phyloP scores from a whole-genome alignment of 2,329 filamentous ascomycete genomes.

The Xylaria sp. region DNA sequence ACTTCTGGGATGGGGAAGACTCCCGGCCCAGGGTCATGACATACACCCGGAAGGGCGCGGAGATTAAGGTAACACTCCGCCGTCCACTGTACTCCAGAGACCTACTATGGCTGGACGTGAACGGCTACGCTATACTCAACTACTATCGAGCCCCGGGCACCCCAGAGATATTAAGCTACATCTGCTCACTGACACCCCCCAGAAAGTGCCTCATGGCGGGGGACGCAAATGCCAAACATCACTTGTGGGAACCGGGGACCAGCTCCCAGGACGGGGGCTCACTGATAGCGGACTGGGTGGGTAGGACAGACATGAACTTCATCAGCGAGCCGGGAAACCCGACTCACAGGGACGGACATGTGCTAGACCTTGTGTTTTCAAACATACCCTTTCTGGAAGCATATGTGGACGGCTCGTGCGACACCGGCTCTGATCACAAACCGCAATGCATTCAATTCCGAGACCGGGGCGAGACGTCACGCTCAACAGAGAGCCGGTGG shows the following conservation, averaged over 20 bases:
- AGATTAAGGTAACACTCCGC: neutral
- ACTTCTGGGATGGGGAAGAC: slow-evolving; percentile 1
- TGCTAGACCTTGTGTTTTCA: neutral
- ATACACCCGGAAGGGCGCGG: neutral
- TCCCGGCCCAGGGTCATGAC: slow-evolving; percentile 1
- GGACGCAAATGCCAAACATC: slow-evolving; percentile 1
- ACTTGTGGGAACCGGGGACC: neutral
- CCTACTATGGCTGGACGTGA: slow-evolving; percentile 1
- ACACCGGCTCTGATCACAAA: neutral
- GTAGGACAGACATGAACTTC: neutral
- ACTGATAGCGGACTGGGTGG: neutral
- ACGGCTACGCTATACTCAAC: slow-evolving; percentile 1
- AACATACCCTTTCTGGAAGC: neutral
- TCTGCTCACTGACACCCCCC: neutral
- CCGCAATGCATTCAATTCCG: neutral
- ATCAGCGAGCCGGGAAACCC: neutral
- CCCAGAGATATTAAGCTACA: neutral
- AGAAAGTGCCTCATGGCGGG: neutral
- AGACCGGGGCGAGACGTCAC: no score
- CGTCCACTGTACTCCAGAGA: neutral
- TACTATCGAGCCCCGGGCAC: neutral
- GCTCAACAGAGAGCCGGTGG: neutral
- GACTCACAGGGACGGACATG: neutral
- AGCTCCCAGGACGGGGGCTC: neutral
- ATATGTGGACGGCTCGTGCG: neutral